These are phyloP conservation scores for Lentinula sp. DNA, from an alignment of 768 basidiomycete genomes.

Conservation along the genomic window DNA sequence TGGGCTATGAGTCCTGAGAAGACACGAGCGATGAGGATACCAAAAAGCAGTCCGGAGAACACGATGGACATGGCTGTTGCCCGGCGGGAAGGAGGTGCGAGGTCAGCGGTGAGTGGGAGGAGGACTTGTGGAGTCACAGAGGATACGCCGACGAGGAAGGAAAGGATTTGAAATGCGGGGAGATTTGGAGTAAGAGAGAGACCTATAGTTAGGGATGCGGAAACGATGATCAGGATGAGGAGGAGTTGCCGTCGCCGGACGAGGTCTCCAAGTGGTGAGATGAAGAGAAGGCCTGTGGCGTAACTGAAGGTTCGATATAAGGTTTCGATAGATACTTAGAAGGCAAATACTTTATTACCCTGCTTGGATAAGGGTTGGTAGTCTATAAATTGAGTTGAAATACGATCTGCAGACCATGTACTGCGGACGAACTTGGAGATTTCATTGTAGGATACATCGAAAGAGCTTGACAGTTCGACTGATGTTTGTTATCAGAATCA, in stretches of 20 bases:
- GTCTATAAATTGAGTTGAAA: not conserved
- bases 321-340: not conserved
- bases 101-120: conserved; percentile 53
- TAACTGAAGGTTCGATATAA: conserved; percentile 17
- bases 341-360: conserved; percentile 35
- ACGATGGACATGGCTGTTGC: conserved; percentile 55
- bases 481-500: not conserved
- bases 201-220: conserved; percentile 61
- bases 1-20: conserved; percentile 51
- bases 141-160: conserved; percentile 63
- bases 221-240: conserved; percentile 46
- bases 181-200: conserved; percentile 58
- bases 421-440: conserved; percentile 32
- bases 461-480: conserved; percentile 38
- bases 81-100: conserved; percentile 51
- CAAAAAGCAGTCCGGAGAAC: conserved; percentile 39
- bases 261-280: conserved; percentile 84
- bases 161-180: conserved; percentile 56
- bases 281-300: conserved; percentile 63
- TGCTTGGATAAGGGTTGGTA: conserved; percentile 63
- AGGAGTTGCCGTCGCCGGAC: conserved; percentile 70
- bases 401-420: not conserved
- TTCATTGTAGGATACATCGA: conserved; percentile 30
- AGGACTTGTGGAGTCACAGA: conserved; percentile 77
- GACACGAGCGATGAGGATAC: conserved; percentile 49